phyloP scores from a whole-genome alignment of 257 asterid species.

The Cordia subcordata region DNA sequence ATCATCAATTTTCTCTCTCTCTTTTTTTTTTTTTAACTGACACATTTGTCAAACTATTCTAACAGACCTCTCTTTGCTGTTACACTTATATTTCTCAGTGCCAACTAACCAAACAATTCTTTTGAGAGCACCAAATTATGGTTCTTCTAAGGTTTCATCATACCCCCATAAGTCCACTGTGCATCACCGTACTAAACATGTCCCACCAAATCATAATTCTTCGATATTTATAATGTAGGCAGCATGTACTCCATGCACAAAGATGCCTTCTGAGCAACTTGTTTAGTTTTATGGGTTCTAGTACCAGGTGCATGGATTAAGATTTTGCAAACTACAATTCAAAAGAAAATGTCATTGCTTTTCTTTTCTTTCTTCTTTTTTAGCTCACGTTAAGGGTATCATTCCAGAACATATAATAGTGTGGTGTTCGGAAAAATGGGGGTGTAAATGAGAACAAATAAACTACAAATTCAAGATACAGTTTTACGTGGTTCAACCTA shows the following conservation, averaged over 20 bases:
- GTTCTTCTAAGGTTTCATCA: conserved; percentile 21
- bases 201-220: conserved; percentile 19
- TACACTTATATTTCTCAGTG: conserved; percentile 64
- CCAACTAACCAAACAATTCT: conserved; percentile 62
- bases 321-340: conserved; percentile 4
- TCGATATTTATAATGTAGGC: conserved; percentile 11
- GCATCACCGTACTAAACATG: conserved; percentile 16
- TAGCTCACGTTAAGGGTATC: too few relatives aligned
- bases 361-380: conserved; percentile 9
- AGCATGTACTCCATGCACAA: conserved; percentile 8
- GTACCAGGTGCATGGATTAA: conserved; percentile 19
- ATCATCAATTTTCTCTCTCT: too few relatives aligned
- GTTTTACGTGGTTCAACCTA: too few relatives aligned
- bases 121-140: conserved; percentile 37
- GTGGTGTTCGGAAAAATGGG: too few relatives aligned
- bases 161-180: conserved; percentile 27
- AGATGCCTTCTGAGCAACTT: conserved; percentile 16
- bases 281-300: conserved; percentile 6
- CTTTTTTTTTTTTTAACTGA: conserved; percentile 43
- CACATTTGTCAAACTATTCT: conserved; percentile 76
- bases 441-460: too few relatives aligned
- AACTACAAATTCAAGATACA: too few relatives aligned
- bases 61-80: conserved; percentile 66
- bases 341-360: conserved; percentile 18
- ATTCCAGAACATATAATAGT: too few relatives aligned